Evolutionary conservation across 306 rosid species (phyloP).

Genomic region (Prunus armeniaca): DNA sequence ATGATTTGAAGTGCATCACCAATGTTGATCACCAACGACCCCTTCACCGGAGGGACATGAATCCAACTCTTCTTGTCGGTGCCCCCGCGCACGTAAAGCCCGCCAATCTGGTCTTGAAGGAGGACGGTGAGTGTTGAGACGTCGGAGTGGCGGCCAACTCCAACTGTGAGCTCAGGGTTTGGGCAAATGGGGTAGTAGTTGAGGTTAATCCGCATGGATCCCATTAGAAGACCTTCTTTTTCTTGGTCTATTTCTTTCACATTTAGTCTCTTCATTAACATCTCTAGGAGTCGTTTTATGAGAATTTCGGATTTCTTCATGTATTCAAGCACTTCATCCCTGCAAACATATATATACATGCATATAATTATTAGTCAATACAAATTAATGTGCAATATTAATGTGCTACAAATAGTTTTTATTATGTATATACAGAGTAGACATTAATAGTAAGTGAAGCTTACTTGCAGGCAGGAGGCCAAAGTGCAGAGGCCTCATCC

Average conservation of each 20-base stretch:
- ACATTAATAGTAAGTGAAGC: too few species aligned
- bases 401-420: too few species aligned
- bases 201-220: constrained; percentile 50
- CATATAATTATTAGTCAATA: background rate
- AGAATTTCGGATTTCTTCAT: constrained; percentile 38
- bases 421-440: too few species aligned
- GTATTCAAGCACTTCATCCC: constrained; percentile 50
- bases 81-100: constrained; percentile 38
- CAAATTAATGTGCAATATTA: too few species aligned
- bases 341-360: background rate
- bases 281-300: constrained; percentile 31
- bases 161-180: constrained; percentile 43
- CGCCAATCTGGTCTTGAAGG: constrained; percentile 56
- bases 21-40: constrained; percentile 53
- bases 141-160: constrained; percentile 60
- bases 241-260: constrained; percentile 34
- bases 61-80: constrained; percentile 24
- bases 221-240: constrained; percentile 39
- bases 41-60: constrained; percentile 46
- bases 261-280: constrained; percentile 41
- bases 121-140: constrained; percentile 56
- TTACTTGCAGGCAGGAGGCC: constrained; percentile 61
- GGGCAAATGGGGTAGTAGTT: constrained; percentile 57
- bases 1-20: constrained; percentile 59
- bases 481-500: constrained; percentile 40